phyloP scores from a whole-genome alignment of 1,284 basidiomycete species.

The Entoloma clypeatum region DNA sequence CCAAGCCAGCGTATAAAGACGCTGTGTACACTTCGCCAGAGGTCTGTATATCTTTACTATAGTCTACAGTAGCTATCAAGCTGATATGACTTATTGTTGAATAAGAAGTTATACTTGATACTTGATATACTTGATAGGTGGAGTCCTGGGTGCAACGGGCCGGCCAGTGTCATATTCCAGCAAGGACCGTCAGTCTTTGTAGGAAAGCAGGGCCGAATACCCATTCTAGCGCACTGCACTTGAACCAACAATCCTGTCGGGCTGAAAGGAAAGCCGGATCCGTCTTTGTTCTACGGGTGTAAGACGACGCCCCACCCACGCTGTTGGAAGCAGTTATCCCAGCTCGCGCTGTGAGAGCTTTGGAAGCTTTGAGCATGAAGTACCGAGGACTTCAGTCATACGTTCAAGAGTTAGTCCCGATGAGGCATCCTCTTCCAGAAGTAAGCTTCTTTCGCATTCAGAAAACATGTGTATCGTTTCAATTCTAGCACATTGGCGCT shows the following conservation, averaged over 20 bases:
- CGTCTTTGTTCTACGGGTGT: constrained; percentile 33
- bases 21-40: too few relatives aligned
- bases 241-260: constrained; percentile 33
- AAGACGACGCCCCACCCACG: constrained; percentile 21
- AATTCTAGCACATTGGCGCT: too few relatives aligned
- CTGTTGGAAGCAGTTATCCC: constrained; percentile 28
- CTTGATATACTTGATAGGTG: neutral
- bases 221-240: constrained; percentile 31
- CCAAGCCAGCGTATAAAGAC: too few relatives aligned
- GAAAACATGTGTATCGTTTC: too few relatives aligned
- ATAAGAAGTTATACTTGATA: neutral
- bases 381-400: constrained; percentile 2
- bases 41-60: too few relatives aligned
- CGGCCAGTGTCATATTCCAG: constrained; percentile 30
- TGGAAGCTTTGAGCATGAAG: too few relatives aligned
- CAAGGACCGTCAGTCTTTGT: constrained; percentile 27
- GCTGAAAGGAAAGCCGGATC: constrained; percentile 23
- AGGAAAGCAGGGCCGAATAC: constrained; percentile 30
- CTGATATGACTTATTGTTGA: constrained; percentile 10
- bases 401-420: neutral
- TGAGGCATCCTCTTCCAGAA: too few relatives aligned
- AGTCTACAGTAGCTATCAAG: too few relatives aligned
- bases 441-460: too few relatives aligned
- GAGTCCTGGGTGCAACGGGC: constrained; percentile 18
- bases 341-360: constrained; percentile 12